phyloP scores from a whole-genome alignment of 1,139 yeast species.

The Dujonia santamariae region DNA sequence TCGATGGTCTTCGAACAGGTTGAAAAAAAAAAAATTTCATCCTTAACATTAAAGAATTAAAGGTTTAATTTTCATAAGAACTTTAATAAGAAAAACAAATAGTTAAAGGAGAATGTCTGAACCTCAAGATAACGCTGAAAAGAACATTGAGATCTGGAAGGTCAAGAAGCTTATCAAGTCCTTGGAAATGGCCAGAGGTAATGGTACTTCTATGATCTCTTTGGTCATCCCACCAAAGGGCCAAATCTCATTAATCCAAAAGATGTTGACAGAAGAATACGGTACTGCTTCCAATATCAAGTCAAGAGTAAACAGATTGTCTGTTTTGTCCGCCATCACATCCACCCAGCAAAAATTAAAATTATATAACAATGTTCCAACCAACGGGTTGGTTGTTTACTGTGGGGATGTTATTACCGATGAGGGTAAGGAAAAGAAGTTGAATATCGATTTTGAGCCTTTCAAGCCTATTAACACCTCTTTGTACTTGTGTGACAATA shows the following conservation, averaged over 20 bases:
- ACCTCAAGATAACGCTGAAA: conserved; percentile 60
- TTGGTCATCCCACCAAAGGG: conserved; percentile 93
- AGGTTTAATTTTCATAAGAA: too few species aligned
- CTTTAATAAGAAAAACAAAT: too few species aligned
- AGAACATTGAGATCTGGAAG: conserved; percentile 98
- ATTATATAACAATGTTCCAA: conserved; percentile 84
- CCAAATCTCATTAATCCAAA: conserved; percentile 82
- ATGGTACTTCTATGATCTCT: conserved; percentile 98
- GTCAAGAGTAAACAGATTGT: conserved; percentile 92
- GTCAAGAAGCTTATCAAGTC: conserved; percentile 88
- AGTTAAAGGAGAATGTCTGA: conserved; percentile 23
- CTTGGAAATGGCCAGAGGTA: conserved; percentile 89
- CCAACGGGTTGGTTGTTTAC: conserved; percentile 90
- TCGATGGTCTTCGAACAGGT: too few species aligned
- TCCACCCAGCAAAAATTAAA: conserved; percentile 96
- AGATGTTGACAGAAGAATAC: conserved; percentile 95
- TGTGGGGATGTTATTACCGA: conserved; percentile 98
- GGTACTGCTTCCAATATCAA: conserved; percentile 98
- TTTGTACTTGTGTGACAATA: conserved; percentile 92
- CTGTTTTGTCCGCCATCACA: conserved; percentile 94
- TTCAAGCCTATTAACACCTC: conserved; percentile 98
- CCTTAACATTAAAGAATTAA: too few species aligned
- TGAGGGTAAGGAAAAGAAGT: conserved; percentile 95
- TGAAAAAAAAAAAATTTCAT: too few species aligned
- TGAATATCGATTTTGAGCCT: conserved; percentile 93